Base-by-base conservation (phyloP, 1,139 yeast species). In the Geotrichum siamense region DNA sequence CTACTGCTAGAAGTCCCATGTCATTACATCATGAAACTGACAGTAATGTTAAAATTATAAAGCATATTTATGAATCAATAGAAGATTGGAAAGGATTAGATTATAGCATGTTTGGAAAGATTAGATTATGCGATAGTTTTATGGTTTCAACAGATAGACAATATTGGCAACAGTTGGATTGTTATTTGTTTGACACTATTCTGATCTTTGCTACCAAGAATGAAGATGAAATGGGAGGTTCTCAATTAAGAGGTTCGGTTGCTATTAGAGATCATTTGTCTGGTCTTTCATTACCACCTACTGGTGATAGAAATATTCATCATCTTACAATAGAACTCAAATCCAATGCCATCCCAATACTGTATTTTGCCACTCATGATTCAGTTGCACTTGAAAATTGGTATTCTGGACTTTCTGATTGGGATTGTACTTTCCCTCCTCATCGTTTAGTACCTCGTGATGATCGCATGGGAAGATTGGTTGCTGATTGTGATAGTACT, bases 161-260 rank as follows among this genome's bases (percentile, higher is more conserved):
- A 15, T 31, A 50, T 5, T 53, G 58, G 58, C 53, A 53, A 33
- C 40, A 47, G 20, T 47, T 51, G 27, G 51, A 51, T 16, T 55
- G 59, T 40, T 55, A 53, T 31, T 28, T 55, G 36, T 55, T 53
- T 45, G 55, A 53, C 10, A 41, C 40, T 12, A 48, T 51, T 29
- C 46, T 55, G 10, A 37, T 55, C 17, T 43, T 54, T 13, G 42
- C 51, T 12, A 49, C 51, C 15, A 48, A 45, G 13, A 34, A 37
- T 23, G 17, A 30, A 3, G 13, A 32, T 27, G 27, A 16, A 6
- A 21, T 45, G 25, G 34, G 45, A 20, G 28, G 30, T 16, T 31
- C 53, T 22, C 45, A 48, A 10, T 35, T 48, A 26, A 51, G 48
- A 43, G 55, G 53, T 3, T 39, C 51, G 2, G 48, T 55, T 6